phyloP scores from a whole-genome alignment of 768 basidiomycete species.

The Trichaptum fuscoviolaceum region DNA sequence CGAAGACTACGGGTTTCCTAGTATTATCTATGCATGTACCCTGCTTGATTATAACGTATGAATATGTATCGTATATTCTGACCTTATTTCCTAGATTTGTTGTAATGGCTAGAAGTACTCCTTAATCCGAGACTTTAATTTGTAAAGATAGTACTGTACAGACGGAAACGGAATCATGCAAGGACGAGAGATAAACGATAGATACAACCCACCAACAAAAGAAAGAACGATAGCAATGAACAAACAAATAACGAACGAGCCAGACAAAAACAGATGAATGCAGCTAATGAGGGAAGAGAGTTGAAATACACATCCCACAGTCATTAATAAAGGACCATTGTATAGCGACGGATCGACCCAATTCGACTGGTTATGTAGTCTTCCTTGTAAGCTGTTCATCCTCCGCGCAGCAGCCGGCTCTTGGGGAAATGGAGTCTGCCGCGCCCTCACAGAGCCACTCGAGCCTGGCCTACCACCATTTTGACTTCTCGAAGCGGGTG shows the following conservation, averaged over 20 bases:
- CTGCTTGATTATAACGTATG: too few species aligned
- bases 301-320: not conserved
- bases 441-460: not conserved
- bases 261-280: not conserved
- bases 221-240: not conserved
- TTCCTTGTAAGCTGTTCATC: not conserved
- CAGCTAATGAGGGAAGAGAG: not conserved
- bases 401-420: constrained; percentile 2
- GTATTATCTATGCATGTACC: too few species aligned
- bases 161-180: not conserved
- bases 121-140: not conserved
- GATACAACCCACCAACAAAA: not conserved
- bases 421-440: constrained; percentile 7
- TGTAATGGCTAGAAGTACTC: not conserved
- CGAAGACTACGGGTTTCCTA: too few species aligned
- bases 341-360: constrained; percentile 45
- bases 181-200: not conserved
- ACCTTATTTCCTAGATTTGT: too few species aligned
- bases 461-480: constrained; percentile 6
- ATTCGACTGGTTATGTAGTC: constrained; percentile 4
- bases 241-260: not conserved
- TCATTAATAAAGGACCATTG: constrained; percentile 27
- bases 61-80: too few species aligned
- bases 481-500: constrained; percentile 11
- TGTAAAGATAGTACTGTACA: not conserved